A percentile compares a stretch with the other conserved stretches of the same genome.
phyloP scores from a whole-genome alignment of 1,284 basidiomycete species.

The Cryptococcus sp. region DNA sequence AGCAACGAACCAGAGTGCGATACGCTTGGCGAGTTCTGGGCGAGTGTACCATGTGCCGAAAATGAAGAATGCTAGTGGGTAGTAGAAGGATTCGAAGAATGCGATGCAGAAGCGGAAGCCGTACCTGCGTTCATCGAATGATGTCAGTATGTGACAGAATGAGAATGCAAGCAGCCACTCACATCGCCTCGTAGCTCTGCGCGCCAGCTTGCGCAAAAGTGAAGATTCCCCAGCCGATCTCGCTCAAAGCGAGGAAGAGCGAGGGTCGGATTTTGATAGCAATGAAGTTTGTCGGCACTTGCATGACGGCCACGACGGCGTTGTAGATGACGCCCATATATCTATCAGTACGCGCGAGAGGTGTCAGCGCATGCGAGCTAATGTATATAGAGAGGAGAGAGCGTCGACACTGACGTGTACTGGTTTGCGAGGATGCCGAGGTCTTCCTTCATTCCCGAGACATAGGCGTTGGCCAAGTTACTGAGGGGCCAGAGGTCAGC shows the following conservation, averaged over 20 bases:
- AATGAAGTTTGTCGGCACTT: slow-evolving; percentile 9
- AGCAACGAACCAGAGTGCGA: slow-evolving; percentile 34
- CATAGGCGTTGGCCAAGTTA: slow-evolving; percentile 29
- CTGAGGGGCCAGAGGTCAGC: neutral
- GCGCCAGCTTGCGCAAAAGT: slow-evolving; percentile 16
- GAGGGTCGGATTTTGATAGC: slow-evolving; percentile 12
- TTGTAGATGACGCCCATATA: slow-evolving; percentile 26
- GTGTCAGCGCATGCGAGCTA: no score
- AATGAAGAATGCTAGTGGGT: slow-evolving; percentile 27
- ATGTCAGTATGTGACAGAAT: neutral
- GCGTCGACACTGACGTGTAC: slow-evolving; percentile 17
- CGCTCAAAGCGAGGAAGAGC: slow-evolving; percentile 2
- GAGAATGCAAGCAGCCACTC: neutral
- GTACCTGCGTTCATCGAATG: slow-evolving; percentile 13
- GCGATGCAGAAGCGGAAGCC: slow-evolving; percentile 29
- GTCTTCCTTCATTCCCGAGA: slow-evolving; percentile 36
- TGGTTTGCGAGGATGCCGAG: slow-evolving; percentile 32
- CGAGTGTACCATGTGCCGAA: slow-evolving; percentile 33
- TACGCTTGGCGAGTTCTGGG: slow-evolving; percentile 30
- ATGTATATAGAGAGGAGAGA: no score
- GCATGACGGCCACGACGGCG: slow-evolving; percentile 16
- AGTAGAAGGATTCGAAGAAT: slow-evolving; percentile 26
- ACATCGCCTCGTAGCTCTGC: slow-evolving; percentile 6
- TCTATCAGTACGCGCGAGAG: no score
- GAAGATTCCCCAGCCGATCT: slow-evolving; percentile 15